phyloP scores from a whole-genome alignment of 139 green algal genomes.

The Eudorina sp. region DNA sequence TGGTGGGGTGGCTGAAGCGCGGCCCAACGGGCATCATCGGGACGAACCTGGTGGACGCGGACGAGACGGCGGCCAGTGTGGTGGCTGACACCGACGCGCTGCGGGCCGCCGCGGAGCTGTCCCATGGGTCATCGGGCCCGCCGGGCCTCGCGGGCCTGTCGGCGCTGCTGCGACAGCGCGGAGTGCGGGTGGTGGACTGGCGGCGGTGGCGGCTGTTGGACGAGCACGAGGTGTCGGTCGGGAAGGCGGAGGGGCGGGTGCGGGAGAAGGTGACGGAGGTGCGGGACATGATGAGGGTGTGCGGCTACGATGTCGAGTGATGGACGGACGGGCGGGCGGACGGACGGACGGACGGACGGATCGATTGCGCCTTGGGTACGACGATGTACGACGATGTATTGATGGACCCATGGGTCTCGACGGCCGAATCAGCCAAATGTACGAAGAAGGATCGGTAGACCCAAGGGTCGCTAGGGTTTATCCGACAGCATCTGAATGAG shows the following conservation, averaged over 20 bases:
- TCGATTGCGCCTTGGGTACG: too few species aligned
- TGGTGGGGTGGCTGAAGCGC: slow-evolving; percentile 91
- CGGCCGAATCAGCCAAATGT: too few species aligned
- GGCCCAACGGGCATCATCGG: slow-evolving; percentile 94
- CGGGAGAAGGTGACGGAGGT: slow-evolving; percentile 78
- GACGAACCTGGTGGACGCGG: slow-evolving; percentile 89
- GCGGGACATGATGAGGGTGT: slow-evolving; percentile 71
- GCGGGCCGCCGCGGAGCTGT: not conserved
- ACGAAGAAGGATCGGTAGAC: too few species aligned
- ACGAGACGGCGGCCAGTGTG: slow-evolving; percentile 79
- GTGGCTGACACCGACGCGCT: slow-evolving; percentile 55
- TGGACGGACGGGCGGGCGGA: too few species aligned
- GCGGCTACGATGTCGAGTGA: not conserved
- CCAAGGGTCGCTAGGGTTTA: too few species aligned
- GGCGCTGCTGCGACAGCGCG: slow-evolving; percentile 60
- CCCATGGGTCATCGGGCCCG: slow-evolving; percentile 3
- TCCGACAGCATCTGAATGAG: too few species aligned
- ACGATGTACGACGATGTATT: too few species aligned
- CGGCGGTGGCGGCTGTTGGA: slow-evolving; percentile 73
- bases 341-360: too few species aligned
- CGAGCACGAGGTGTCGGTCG: slow-evolving; percentile 68
- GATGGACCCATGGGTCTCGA: too few species aligned
- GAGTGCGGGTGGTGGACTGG: slow-evolving; percentile 67
- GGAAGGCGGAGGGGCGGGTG: slow-evolving; percentile 65
- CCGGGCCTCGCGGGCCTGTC: slow-evolving; percentile 53